phyloP scores from a whole-genome alignment of 2,329 filamentous ascomycete genomes.

The Talaromyces sp. region DNA sequence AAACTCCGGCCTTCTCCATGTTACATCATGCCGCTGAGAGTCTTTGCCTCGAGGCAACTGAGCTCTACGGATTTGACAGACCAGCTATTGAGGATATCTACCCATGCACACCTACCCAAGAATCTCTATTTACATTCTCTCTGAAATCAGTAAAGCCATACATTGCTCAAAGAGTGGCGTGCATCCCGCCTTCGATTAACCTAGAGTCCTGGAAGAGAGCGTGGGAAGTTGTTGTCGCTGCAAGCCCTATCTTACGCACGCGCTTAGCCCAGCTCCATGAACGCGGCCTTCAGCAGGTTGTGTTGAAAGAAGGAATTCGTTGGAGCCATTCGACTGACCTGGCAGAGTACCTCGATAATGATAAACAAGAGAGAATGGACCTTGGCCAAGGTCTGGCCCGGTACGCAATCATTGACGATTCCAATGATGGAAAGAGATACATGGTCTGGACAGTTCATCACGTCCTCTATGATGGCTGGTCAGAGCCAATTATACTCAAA shows the following conservation, averaged over 20 bases:
- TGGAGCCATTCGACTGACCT: conserved; percentile 29
- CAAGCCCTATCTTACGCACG: conserved; percentile 44
- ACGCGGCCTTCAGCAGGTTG: conserved; percentile 35
- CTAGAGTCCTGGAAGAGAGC: conserved; percentile 38
- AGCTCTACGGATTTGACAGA: conserved; percentile 28
- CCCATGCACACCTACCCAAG: conserved; percentile 38
- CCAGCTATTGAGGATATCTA: conserved; percentile 36
- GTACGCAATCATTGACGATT: conserved; percentile 28
- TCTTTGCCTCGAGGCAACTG: conserved; percentile 34
- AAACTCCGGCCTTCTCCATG: conserved; percentile 18
- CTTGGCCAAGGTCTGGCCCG: conserved; percentile 34
- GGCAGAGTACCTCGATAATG: conserved; percentile 24
- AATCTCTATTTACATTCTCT: conserved; percentile 44
- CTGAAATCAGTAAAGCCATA: conserved; percentile 42
- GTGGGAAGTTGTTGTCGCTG: conserved; percentile 40
- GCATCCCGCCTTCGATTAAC: conserved; percentile 32
- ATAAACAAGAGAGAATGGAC: conserved; percentile 28
- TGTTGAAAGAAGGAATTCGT: conserved; percentile 28
- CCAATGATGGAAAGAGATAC: conserved; percentile 26
- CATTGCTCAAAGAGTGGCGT: conserved; percentile 40
- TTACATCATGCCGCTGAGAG: conserved; percentile 8
- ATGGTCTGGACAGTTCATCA: conserved; percentile 50
- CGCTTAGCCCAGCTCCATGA: conserved; percentile 36
- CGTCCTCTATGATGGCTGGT: conserved; percentile 50
- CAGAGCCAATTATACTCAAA: conserved; percentile 33